phyloP scores from a whole-genome alignment of 805 yeast species.

The Metschnikowia henanensis region DNA sequence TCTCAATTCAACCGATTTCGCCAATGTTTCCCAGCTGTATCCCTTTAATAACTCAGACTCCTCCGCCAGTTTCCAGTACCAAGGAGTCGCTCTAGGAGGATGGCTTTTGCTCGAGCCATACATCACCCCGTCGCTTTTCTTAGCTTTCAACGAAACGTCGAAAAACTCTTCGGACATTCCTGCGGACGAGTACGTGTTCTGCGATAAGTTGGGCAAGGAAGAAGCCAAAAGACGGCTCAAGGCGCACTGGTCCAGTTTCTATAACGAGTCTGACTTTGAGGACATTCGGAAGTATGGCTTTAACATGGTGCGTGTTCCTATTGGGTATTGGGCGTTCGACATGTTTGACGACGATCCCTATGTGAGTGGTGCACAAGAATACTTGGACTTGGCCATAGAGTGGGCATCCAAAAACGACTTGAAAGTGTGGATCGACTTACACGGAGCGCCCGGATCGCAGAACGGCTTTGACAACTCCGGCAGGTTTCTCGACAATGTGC shows the following conservation, averaged over 20 bases:
- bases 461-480: slow-evolving; percentile 88
- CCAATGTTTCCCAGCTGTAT: slow-evolving; percentile 9
- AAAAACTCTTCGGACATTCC: slow-evolving; percentile 38
- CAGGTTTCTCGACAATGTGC: slow-evolving; percentile 6
- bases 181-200: slow-evolving; percentile 60
- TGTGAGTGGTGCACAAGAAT: slow-evolving; percentile 63
- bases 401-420: slow-evolving; percentile 66
- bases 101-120: slow-evolving; percentile 75
- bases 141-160: slow-evolving; percentile 31
- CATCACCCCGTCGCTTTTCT: slow-evolving; percentile 64
- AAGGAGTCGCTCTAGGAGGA: slow-evolving; percentile 58
- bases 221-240: slow-evolving; percentile 44
- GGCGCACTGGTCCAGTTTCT: slow-evolving; percentile 58
- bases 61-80: slow-evolving; percentile 11
- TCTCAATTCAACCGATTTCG: slow-evolving; percentile 1
- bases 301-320: slow-evolving; percentile 72
- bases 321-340: slow-evolving; percentile 81
- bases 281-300: slow-evolving; percentile 54
- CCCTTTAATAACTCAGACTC: slow-evolving; percentile 8
- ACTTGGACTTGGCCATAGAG: slow-evolving; percentile 60
- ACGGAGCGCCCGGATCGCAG: slow-evolving; percentile 83
- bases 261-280: slow-evolving; percentile 56
- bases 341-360: slow-evolving; percentile 54
- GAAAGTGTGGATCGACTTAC: slow-evolving; percentile 74
- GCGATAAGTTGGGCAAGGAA: slow-evolving; percentile 47